Percentiles rank a stretch among this genome's conserved stretches.
phyloP scores from a whole-genome alignment of 2,329 filamentous ascomycete species.

The Didymella glomerata region DNA sequence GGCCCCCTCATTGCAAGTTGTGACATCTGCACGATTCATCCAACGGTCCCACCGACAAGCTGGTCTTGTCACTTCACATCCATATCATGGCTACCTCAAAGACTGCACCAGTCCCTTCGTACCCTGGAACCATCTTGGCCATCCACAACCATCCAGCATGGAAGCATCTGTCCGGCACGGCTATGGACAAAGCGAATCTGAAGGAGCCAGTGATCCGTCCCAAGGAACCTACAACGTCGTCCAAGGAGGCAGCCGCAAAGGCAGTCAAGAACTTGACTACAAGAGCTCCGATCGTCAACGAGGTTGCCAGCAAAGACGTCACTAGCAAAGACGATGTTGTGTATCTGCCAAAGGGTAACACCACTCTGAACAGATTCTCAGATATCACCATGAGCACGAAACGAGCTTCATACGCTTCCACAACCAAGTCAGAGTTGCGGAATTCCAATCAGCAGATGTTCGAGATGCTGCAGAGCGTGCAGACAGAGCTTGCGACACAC shows the following conservation, averaged over 20 bases:
- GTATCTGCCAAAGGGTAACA: conserved; percentile 10
- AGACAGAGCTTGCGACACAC: conserved; percentile 38
- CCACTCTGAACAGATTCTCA: conserved; percentile 18
- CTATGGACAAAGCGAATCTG: conserved; percentile 9
- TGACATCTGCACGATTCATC: conserved; percentile 7
- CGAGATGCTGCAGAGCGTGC: conserved; percentile 42
- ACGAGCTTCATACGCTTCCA: conserved; percentile 33
- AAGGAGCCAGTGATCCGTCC: conserved; percentile 10
- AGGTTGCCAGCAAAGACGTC: conserved; percentile 2
- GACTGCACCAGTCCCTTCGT: conserved; percentile 15
- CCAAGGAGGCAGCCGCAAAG: background rate
- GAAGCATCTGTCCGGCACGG: conserved; percentile 16
- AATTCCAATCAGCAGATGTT: conserved; percentile 38
- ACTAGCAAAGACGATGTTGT: conserved; percentile 6
- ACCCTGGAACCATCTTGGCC: conserved; percentile 11
- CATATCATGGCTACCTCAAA: conserved; percentile 11
- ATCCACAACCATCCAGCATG: conserved; percentile 18
- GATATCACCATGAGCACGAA: conserved; percentile 26
- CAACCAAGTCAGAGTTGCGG: conserved; percentile 38
- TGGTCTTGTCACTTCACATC: conserved; percentile 6
- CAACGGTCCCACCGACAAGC: conserved; percentile 9
- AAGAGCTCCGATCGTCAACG: background rate
- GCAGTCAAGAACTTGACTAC: conserved; percentile 2
- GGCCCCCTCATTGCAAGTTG: conserved; percentile 13
- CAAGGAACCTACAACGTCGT: background rate